Percentiles rank a stretch among this genome's conserved stretches.
phyloP scores from a whole-genome alignment of 73 alveolate genomes.

The Halteria grandinella region DNA sequence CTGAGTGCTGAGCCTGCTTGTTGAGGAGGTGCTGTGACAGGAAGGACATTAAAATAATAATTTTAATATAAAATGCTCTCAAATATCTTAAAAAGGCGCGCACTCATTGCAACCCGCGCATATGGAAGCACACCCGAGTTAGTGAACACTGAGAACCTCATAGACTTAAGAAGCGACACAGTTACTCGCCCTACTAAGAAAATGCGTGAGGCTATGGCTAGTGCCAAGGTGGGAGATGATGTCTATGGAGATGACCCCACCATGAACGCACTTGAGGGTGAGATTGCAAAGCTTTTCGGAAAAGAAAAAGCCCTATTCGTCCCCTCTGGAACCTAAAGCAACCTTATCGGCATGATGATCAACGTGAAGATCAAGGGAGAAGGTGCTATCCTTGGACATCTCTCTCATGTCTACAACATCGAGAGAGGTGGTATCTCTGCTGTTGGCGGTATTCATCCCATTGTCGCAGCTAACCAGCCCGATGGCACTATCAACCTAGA shows the following conservation, averaged over 20 bases:
- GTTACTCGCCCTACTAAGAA: constrained; percentile 63
- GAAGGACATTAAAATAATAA: too few species aligned
- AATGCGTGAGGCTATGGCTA: constrained; percentile 72
- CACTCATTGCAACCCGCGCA: too few species aligned
- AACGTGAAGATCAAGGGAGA: constrained; percentile 51
- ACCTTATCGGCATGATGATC: constrained; percentile 34
- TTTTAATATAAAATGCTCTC: too few species aligned
- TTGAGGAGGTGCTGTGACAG: too few species aligned
- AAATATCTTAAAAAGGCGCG: too few species aligned
- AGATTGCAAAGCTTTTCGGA: constrained; percentile 63
- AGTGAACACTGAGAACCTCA: too few species aligned
- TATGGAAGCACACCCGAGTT: too few species aligned
- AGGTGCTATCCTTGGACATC: constrained; percentile 56
- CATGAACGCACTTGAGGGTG: constrained; percentile 50
- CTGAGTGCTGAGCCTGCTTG: too few species aligned
- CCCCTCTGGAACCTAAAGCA: constrained; percentile 75
- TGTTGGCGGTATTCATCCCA: constrained; percentile 56
- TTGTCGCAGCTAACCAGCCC: constrained; percentile 17
- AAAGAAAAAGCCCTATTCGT: constrained; percentile 74
- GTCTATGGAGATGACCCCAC: constrained; percentile 74
- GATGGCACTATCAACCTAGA: constrained; percentile 63
- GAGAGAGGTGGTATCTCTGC: constrained; percentile 73
- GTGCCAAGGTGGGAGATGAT: constrained; percentile 79
- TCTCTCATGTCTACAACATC: constrained; percentile 55
- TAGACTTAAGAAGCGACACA: constrained; percentile 81